Evolutionary conservation across 2,329 filamentous ascomycete species (phyloP).

Genomic region (Alternaria incomplexa): DNA sequence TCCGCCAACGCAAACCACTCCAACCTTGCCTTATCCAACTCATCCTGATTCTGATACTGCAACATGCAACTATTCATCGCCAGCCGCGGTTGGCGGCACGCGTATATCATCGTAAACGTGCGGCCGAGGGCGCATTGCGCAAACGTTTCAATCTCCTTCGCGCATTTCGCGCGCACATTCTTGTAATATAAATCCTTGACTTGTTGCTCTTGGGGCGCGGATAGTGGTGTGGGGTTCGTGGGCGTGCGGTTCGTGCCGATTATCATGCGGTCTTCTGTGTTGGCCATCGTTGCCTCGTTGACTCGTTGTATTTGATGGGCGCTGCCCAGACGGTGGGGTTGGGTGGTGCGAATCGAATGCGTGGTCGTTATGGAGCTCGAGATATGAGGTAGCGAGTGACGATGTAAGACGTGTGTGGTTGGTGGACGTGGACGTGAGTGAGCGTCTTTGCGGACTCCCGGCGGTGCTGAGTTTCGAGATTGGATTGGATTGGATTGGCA

Average conservation of each 20-base stretch:
- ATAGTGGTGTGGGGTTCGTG: slow-evolving; percentile 68
- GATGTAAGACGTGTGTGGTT: not conserved
- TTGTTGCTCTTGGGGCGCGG: slow-evolving; percentile 71
- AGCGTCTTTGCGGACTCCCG: slow-evolving; percentile 36
- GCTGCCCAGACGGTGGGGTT: not conserved
- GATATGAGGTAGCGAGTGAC: not conserved
- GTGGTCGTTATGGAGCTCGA: too few species aligned
- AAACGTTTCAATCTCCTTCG: slow-evolving; percentile 73
- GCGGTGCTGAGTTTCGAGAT: slow-evolving; percentile 20
- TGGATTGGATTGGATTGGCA: slow-evolving; percentile 9
- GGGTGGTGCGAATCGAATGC: not conserved
- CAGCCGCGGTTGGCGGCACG: slow-evolving; percentile 78
- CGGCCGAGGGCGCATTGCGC: slow-evolving; percentile 86
- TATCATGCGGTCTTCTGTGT: slow-evolving; percentile 22
- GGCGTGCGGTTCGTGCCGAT: slow-evolving; percentile 27
- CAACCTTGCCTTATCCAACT: slow-evolving; percentile 86
- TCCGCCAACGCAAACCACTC: slow-evolving; percentile 88
- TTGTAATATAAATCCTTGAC: slow-evolving; percentile 78
- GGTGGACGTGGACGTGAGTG: not conserved
- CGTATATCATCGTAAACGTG: slow-evolving; percentile 86
- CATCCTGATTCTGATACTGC: slow-evolving; percentile 78
- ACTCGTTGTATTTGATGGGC: too few species aligned
- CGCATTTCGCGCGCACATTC: slow-evolving; percentile 78
- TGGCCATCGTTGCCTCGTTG: too few species aligned
- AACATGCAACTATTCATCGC: slow-evolving; percentile 96